Evolutionary conservation across 2,329 filamentous ascomycete genomes (phyloP), one percentile per base, ranked within the genome.

Genomic region (Clonostachys chloroleuca): DNA sequence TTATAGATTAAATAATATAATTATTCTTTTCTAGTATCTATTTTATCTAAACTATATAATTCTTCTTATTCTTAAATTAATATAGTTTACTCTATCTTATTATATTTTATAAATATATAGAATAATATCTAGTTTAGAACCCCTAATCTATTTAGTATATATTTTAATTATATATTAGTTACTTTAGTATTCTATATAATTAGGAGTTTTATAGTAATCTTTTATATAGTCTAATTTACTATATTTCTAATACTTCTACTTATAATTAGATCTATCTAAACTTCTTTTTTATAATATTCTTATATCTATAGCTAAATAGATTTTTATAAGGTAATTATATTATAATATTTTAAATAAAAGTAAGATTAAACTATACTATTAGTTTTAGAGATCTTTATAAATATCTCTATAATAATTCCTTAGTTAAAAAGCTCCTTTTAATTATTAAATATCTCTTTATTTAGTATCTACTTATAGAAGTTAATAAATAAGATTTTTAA

Each of bases 281-380:
- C 17, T 13, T 37, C 5, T 36, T 36, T 44, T 35, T 36, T 7
- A 36, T 14, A 5, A n/a, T 17, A 47, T 18, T 24, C n/a, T 37
- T 36, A 36, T 14, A 42, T 37, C 44, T 42, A 49, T n/a, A 46
- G 34, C 39, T 20, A 45, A 20, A 40, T 34, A 40, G 20, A 42
- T 20, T 34, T 45, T 34, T 12, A n/a, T n/a, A n/a, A n/a, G n/a
- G n/a, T n/a, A n/a, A n/a, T n/a, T n/a, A n/a, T n/a, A n/a, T n/a
- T 45, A n/a, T n/a, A n/a, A n/a, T n/a, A n/a, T 20, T 45, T 42
- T 46, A 46, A 43, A 46, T 46, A 43, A 35, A 42, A 41, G 14
- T 37, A 43, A 17, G 20, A 24, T 6, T 37, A 37, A 37, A 18
- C 43, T 43, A 13, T 44, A 44, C 4, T 44, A 48, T 40, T 5